Conservation (phyloP, 2,329 filamentous ascomycete species). For the Fragosphaeria purpurea region DNA sequence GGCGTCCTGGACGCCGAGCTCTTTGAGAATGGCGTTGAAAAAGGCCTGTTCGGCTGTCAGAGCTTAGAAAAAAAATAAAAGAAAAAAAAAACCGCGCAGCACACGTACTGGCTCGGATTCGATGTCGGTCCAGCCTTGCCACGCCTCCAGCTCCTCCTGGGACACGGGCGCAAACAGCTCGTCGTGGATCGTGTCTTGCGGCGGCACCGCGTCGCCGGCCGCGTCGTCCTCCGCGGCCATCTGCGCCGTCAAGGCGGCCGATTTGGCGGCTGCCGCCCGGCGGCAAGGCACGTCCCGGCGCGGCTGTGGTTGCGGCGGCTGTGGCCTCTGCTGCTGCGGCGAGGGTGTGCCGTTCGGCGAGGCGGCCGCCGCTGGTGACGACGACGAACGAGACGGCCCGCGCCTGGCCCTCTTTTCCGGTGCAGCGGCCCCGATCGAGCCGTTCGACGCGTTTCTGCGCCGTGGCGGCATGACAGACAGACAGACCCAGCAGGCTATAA, state of each 20-base stretch:
- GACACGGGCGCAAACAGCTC: conserved; percentile 35
- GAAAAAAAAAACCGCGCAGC: not conserved
- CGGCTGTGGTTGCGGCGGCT: not conserved
- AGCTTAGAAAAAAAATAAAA: conserved; percentile 15
- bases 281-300: not conserved
- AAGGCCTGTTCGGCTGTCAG: conserved; percentile 47
- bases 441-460: too few relatives aligned
- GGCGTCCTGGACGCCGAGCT: conserved; percentile 65
- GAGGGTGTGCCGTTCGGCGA: too few relatives aligned
- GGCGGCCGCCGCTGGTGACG: too few relatives aligned
- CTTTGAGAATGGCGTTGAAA: conserved; percentile 75
- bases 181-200: conserved; percentile 14
- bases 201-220: conserved; percentile 2
- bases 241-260: conserved; percentile 3
- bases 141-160: conserved; percentile 45
- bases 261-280: conserved; percentile 1
- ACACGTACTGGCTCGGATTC: conserved; percentile 73
- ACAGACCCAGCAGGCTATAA: too few relatives aligned
- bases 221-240: conserved; percentile 3
- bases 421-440: too few relatives aligned
- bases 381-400: too few relatives aligned
- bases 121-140: conserved; percentile 71
- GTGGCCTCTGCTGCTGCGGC: not conserved
- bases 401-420: too few relatives aligned
- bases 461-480: too few relatives aligned